Evolutionary conservation across 805 yeast species (phyloP), one percentile per base, ranked within the genome.

Genomic region (Teunomyces panamensis): DNA sequence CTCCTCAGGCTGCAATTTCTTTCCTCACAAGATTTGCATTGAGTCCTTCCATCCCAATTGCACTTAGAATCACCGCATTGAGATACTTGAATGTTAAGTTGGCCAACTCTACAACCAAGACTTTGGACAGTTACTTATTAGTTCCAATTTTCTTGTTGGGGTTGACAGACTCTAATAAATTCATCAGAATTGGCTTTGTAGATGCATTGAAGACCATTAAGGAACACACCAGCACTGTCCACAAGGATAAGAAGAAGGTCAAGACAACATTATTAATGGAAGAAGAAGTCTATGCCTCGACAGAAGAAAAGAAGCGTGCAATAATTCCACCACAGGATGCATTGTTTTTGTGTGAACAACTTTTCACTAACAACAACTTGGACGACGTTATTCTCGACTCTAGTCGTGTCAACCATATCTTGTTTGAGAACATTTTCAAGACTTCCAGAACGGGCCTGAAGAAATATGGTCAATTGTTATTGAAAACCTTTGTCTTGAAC

Each of bases 321-420:
- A 69, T 84, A 46, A 73, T 88, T 24, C 68, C 84, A 17, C 85
- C 89, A 32, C 78, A 78, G 41, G 96, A 89, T 59, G 80, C 82
- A n/a, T 69, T 48, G 67, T 71, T 26, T 53, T 63, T 48, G 55
- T 60, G 32, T 63, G 81, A 55, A 13, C 44, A 49, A 6, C 50
- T 71, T 27, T 49, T 60, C 13, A 57, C 53, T 7, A 56, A 56
- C 27, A 52, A 58, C 11, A 32, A 43, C 5, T 45, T 70, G 7
- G 54, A 59, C 6, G 75, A 72, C 47, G 57, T 61, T 8, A 34
- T 64, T 5, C 49, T 67, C 16, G 75, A 72, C 49, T 49, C 56
- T 3, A 37, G 56, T 6, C 56, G 68, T 29, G 27, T 71, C 8
- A 55, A 50, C 30, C 46, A 45, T 9, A 48, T 69, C 17, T 47